Evolutionary conservation across 352 stramenopile genomes (phyloP), one percentile per base, ranked within the genome.

Genomic region (Pythium monospermum): DNA sequence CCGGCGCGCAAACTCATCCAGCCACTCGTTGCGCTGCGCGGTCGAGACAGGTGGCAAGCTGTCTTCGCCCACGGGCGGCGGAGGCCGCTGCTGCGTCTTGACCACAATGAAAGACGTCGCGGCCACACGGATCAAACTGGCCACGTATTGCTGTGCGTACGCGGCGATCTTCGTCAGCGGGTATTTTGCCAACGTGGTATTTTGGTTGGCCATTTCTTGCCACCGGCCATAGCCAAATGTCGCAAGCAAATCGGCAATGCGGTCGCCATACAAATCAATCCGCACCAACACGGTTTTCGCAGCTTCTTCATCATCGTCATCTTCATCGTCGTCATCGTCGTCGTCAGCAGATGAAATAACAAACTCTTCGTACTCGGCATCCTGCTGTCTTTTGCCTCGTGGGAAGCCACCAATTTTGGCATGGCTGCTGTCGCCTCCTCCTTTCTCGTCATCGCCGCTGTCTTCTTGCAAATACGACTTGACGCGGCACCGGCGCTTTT

Each of bases 221-320:
- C 85, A 96, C 19, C 85, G 77, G 3, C 85, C 85, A 47, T 94
- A 96, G 36, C 87, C 87, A 49, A 77, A 92, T 4, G 47, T 65
- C 18, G 67, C 57, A 5, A 96, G 51, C 39, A 77, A 19, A 6
- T 90, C 73, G 11, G 41, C 42, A 25, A 91, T 65, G 10, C 45
- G 56, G 4, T 84, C 68, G 25, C 55, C 60, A 36, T 78, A 73
- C 10, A 69, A 30, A 36, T 65, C 64, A 6, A 87, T 62, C 26
- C 71, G 66, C 4, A 70, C 22, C 0, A 71, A 33, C 7, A 52
- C 5, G 28, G 5, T 47, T 73, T 77, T 40, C 81, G 76, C 2
- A 62, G 36, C 11, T 62, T 70, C 47, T 60, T 57, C 41, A 27
- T 73, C 73, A 1, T 76, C 71, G n/a, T 85, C 73, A 19, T 78